Base-by-base conservation (phyloP, 2,329 filamentous ascomycete species). In the Nothophaeocryptopus gaeumannii region DNA sequence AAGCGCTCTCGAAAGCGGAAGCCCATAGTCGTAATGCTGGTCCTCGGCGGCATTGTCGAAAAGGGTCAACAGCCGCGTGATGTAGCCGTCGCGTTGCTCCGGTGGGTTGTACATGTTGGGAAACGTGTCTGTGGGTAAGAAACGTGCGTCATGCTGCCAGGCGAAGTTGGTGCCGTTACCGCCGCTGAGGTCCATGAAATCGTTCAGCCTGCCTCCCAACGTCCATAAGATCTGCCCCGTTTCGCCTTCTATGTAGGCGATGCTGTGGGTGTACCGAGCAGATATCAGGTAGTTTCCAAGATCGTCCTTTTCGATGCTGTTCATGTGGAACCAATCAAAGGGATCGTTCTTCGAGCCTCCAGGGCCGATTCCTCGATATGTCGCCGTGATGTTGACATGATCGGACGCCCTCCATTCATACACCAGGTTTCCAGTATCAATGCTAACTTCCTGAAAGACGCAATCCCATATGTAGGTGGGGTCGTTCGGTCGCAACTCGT, bases 251-350 rank as follows among this genome's bases (percentile, higher is more conserved):
- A 77, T 70, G 48, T 75, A 76, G 54, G 70, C 68, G 10, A 77
- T 63, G 1, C 70, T 65, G 51, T 72, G 71, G 7, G 67, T 67
- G 50, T 75, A 69, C 5, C 73, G 66, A 3, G 68, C 68, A 0
- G 74, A 77, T 30, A 78, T 67, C 12, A 78, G 64, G 50, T 75
- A 78, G 58, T 77, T 72, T 1, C 73, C 75, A 4, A 67, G 55
- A 1, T 60, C 59, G 52, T 77, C 72, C 54, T 78, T 78, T 50
- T 73, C 71, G 35, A 78, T 64, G 49, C 73, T 75, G 64, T 78
- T 76, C 60, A 78, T 74, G 60, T 78, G 77, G 61, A 78, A 78
- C 61, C 71, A 79, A 57, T 80, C 78, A 61, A 72, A 79, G 0
- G 74, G 71, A 37, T 72, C 70, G 16, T 69, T 64, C 30, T 69